phyloP scores from a whole-genome alignment of 768 basidiomycete species.

The Tylopilus vinaceipallidus region DNA sequence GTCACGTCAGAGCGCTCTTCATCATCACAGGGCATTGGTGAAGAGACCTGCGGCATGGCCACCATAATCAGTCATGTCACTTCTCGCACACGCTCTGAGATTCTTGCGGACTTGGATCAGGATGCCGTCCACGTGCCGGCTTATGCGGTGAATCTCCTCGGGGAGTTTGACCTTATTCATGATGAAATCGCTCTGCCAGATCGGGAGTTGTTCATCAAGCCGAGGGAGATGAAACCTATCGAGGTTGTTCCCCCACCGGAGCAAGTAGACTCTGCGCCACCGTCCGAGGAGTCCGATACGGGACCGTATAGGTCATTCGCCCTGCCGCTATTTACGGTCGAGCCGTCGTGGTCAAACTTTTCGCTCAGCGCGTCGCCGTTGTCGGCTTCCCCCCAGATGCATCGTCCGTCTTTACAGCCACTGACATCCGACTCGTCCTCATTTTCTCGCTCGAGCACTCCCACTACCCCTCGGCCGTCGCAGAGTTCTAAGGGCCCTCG shows the following conservation, averaged over 20 bases:
- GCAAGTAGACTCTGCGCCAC: conserved; percentile 14
- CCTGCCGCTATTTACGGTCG: conserved; percentile 26
- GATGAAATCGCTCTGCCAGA: conserved; percentile 34
- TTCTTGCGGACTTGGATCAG: conserved; percentile 34
- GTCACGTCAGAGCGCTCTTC: conserved; percentile 25
- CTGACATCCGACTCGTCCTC: conserved; percentile 31
- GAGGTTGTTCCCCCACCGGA: conserved; percentile 28
- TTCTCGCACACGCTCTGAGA: conserved; percentile 36
- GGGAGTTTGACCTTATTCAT: conserved; percentile 39
- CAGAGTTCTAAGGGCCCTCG: conserved; percentile 28
- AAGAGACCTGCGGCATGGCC: conserved; percentile 30
- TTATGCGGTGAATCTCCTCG: conserved; percentile 45
- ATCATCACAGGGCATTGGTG: conserved; percentile 20
- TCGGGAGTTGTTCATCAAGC: conserved; percentile 29
- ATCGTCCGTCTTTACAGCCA: conserved; percentile 28
- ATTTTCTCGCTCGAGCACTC: conserved; percentile 31
- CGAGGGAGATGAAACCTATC: conserved; percentile 30
- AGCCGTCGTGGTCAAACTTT: conserved; percentile 17
- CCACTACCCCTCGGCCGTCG: conserved; percentile 26
- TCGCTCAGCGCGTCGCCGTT: conserved; percentile 19
- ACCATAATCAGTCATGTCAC: conserved; percentile 37
- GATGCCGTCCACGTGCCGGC: conserved; percentile 40
- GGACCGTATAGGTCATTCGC: conserved; percentile 34
- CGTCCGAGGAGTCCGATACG: conserved; percentile 35
- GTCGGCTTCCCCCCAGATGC: conserved; percentile 21